Evolutionary conservation across 495 filamentous ascomycete genomes (phyloP), one percentile per base, ranked within the genome.

Genomic region (Xylaria intraflava): DNA sequence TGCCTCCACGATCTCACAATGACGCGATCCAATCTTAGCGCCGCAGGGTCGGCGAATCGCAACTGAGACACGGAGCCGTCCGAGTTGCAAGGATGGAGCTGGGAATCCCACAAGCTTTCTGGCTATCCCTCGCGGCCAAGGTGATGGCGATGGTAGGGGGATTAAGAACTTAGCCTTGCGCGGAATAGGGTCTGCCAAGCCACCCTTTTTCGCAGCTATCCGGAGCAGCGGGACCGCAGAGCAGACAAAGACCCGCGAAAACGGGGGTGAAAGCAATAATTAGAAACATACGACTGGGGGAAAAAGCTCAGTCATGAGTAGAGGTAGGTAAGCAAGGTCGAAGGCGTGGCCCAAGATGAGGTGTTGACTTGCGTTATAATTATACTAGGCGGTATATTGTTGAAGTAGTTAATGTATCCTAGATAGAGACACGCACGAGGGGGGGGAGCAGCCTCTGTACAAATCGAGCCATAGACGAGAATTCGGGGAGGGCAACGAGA

Each of bases 21-120:
- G 26, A 49, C 38, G 47, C 47, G 19, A 17, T 49, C 16, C 7
- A 50, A 42, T 50, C 48, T 42, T 53, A 38, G 40, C 29, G 27
- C 11, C 31, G n/a, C n/a, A n/a, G 11, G 9, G 12, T 35, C 29
- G 12, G 38, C 9, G 51, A 53, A 31, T 46, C 31, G 26, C 17
- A 3, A 12, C 17, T 33, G 27, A 51, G 49, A 30, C 49, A 51
- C 38, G 26, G 49, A 27, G 49, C 27, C 43, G 26, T 24, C 38
- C 38, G 38, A 42, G 27, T 26, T 42, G 23, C 49, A 51, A 51
- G 49, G 49, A 33, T 51, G 19, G 17, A n/a, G 30, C 16, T 49
- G 2, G 10, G 23, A n/a, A 4, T 41, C 19, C 23, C n/a, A 49
- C 47, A 14, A 24, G 17, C 22, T 29, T 41, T 40, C 0, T 9